These are phyloP conservation scores for Austropuccinia psidii DNA, from an alignment of 1,284 basidiomycete species.

Conservation along the genomic window DNA sequence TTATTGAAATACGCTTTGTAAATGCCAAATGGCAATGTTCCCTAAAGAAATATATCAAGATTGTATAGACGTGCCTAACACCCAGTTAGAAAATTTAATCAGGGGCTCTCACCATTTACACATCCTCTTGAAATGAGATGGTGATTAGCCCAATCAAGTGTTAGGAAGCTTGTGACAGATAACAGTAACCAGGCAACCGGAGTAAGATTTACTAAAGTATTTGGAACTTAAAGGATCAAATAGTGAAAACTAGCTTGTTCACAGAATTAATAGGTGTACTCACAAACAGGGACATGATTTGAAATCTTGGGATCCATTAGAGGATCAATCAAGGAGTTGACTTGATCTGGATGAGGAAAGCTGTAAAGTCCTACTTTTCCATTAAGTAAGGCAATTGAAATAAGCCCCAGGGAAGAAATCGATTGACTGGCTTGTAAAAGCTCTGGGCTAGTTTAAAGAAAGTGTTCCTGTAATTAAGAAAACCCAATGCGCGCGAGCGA, in stretches of 20 bases:
- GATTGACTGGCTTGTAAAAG: background rate
- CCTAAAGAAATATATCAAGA: no score
- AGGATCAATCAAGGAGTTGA: constrained; percentile 36
- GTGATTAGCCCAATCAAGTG: constrained; percentile 78
- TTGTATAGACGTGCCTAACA: no score
- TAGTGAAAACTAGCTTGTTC: no score
- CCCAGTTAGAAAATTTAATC: no score
- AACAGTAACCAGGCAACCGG: constrained; percentile 64
- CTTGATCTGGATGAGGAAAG: constrained; percentile 60
- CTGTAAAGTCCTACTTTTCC: constrained; percentile 67
- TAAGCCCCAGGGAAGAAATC: constrained; percentile 56
- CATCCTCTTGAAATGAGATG: constrained; percentile 67
- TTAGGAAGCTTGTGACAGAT: constrained; percentile 63
- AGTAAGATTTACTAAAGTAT: constrained; percentile 57
- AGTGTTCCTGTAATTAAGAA: no score
- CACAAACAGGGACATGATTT: constrained; percentile 38
- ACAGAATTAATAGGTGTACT: no score
- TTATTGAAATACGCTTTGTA: constrained; percentile 52
- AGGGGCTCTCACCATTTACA: constrained; percentile 60
- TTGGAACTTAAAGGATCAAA: no score
- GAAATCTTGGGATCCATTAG: background rate
- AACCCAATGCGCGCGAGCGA: no score
- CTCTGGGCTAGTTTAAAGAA: no score
- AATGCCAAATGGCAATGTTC: constrained; percentile 64
- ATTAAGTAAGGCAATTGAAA: constrained; percentile 74